Evolutionary conservation across 2,329 filamentous ascomycete genomes (phyloP).

Genomic region (Neurospora crassa): DNA sequence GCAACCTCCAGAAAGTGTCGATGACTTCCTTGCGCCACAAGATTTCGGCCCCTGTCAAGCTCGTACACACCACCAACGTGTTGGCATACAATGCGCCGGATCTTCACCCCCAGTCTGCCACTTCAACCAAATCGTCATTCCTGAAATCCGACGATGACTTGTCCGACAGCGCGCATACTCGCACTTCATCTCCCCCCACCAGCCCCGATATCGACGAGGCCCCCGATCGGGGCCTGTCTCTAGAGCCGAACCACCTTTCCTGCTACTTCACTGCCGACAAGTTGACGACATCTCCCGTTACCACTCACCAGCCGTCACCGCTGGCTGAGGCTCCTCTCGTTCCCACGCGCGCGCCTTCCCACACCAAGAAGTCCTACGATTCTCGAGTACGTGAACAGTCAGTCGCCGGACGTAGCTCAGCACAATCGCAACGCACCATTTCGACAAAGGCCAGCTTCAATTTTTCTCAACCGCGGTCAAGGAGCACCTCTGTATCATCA

Average conservation of each 20-base stretch:
- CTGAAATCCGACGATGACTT: constrained; percentile 54
- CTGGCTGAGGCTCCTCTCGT: constrained; percentile 51
- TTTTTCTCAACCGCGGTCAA: constrained; percentile 49
- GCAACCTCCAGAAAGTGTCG: constrained; percentile 39
- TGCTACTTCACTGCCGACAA: constrained; percentile 52
- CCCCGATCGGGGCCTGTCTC: constrained; percentile 37
- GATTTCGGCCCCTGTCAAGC: constrained; percentile 80
- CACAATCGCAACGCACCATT: constrained; percentile 40
- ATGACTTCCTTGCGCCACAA: constrained; percentile 48
- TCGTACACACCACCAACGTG: constrained; percentile 93
- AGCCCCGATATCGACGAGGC: constrained; percentile 52
- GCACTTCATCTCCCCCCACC: constrained; percentile 51
- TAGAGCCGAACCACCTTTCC: constrained; percentile 57
- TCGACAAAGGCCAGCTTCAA: constrained; percentile 48
- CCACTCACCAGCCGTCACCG: neutral
- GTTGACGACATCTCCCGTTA: constrained; percentile 30
- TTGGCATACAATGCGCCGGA: constrained; percentile 91
- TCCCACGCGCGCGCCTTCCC: constrained; percentile 70
- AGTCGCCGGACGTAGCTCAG: constrained; percentile 40
- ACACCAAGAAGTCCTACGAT: constrained; percentile 78
- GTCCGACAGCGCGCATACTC: constrained; percentile 55
- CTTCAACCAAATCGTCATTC: constrained; percentile 37
- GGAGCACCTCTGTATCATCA: constrained; percentile 26
- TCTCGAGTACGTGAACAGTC: constrained; percentile 43
- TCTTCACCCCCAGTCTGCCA: constrained; percentile 44